Evolutionary conservation across 306 rosid species (phyloP), one percentile per base, ranked within the genome.

Genomic region (Cyamopsis tetragonoloba): DNA sequence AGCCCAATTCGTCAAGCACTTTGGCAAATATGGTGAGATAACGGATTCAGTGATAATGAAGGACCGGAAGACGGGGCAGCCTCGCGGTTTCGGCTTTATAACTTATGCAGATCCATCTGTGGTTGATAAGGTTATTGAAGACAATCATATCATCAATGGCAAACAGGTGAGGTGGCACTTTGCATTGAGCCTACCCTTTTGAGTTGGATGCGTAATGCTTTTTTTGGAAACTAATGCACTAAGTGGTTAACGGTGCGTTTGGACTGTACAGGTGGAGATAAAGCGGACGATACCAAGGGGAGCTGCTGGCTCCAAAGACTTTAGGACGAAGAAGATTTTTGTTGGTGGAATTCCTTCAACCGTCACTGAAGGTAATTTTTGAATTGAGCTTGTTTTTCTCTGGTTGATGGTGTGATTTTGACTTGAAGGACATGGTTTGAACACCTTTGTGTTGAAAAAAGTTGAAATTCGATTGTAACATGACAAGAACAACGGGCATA

Each of bases 231-330:
- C n/a, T n/a, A n/a, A n/a, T n/a, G n/a, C n/a, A n/a, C n/a, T n/a
- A n/a, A n/a, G n/a, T n/a, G n/a, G n/a, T n/a, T n/a, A n/a, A n/a
- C n/a, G n/a, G n/a, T n/a, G n/a, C n/a, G n/a, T n/a, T n/a, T n/a
- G 79, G 77, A 46, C 43, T n/a, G n/a, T 44, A 32, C 70, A 91
- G 97, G 97, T 91, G 74, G 97, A 91, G 63, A 91, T 91, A 79
- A 91, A 91, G 88, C 80, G 97, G 73, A 91, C 97, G n/a, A 91
- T 91, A 68, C 97, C 97, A 1, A 83, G 87, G 86, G 97, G 95
- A 53, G 83, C 93, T 58, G 83, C 51, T 62, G 89, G 91, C 61
- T 83, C 95, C 62, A 85, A 82, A 74, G 97, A 91, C 73, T 88
- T 91, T 77, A 91, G 80, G 88, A 91, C 97, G 5, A 91, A 83